phyloP scores from a whole-genome alignment of 345 rosid species.

The Corymbia maculata region DNA sequence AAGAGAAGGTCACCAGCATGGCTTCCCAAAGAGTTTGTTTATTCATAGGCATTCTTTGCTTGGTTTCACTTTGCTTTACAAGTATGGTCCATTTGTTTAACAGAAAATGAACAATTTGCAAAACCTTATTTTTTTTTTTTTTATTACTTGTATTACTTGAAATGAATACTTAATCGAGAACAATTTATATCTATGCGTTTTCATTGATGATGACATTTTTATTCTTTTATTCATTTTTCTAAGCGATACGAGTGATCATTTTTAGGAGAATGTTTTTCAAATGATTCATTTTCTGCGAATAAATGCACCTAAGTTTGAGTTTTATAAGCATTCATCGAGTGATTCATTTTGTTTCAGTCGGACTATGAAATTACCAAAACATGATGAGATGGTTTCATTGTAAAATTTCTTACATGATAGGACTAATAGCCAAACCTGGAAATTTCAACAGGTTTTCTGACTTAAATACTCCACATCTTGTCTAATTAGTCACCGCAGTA shows the following conservation, averaged over 20 bases:
- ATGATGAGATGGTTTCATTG: background rate
- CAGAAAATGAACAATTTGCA: accelerated
- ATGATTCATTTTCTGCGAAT: no score
- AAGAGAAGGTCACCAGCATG: background rate
- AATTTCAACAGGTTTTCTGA: background rate
- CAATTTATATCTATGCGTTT: no score
- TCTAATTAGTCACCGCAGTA: background rate
- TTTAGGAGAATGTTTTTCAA: background rate
- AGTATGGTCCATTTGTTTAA: background rate
- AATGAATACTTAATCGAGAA: no score
- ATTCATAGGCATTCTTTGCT: background rate
- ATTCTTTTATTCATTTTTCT: no score
- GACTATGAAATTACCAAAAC: background rate
- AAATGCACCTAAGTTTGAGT: accelerated
- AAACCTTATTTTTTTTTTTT: accelerated
- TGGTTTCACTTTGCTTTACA: background rate
- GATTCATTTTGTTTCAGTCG: background rate
- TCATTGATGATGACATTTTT: no score
- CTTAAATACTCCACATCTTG: background rate
- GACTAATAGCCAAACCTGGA: background rate
- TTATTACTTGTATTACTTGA: no score
- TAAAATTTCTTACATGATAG: no score
- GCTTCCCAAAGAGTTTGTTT: background rate
- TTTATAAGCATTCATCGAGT: background rate
- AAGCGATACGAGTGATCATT: no score